Conservation (phyloP, 257 asterid species). For the Solanum infundibuliforme region DNA sequence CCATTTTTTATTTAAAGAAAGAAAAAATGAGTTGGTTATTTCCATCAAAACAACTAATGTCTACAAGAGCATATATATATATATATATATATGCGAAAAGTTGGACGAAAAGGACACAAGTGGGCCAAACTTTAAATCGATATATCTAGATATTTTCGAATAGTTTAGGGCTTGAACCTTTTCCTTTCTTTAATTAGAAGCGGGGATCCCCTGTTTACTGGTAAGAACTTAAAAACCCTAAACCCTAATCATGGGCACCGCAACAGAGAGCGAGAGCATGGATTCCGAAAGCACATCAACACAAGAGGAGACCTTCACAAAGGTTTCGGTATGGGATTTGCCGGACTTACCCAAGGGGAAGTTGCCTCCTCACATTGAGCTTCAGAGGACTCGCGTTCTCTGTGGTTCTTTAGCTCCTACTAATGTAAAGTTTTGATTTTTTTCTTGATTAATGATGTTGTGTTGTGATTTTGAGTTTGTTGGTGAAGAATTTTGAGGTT, state of each 20-base stretch:
- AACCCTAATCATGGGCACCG: not conserved
- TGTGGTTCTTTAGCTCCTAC: conserved; percentile 70
- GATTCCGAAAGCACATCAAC: not conserved
- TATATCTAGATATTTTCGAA: no score
- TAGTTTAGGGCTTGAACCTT: rapidly evolving
- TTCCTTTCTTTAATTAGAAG: not conserved
- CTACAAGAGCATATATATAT: no score
- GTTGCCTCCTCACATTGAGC: conserved; percentile 57
- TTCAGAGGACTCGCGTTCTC: conserved; percentile 58
- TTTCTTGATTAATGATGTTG: not conserved
- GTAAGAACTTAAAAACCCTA: not conserved
- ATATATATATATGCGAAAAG: no score
- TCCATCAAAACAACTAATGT: not conserved
- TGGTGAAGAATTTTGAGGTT: not conserved
- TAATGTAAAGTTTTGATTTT: conserved; percentile 30
- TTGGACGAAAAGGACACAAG: no score
- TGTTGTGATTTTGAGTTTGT: conserved; percentile 13
- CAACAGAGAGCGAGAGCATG: not conserved
- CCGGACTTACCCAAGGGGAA: conserved; percentile 72
- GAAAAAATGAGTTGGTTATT: not conserved
- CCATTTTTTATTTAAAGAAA: not conserved
- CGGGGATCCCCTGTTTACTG: not conserved
- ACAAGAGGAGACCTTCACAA: conserved; percentile 1
- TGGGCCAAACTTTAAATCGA: no score
- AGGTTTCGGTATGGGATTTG: conserved; percentile 73